A percentile compares a stretch with the other conserved stretches of the same genome.
phyloP scores from a whole-genome alignment of 805 yeast species.

The Wickerhamiella lipophila region DNA sequence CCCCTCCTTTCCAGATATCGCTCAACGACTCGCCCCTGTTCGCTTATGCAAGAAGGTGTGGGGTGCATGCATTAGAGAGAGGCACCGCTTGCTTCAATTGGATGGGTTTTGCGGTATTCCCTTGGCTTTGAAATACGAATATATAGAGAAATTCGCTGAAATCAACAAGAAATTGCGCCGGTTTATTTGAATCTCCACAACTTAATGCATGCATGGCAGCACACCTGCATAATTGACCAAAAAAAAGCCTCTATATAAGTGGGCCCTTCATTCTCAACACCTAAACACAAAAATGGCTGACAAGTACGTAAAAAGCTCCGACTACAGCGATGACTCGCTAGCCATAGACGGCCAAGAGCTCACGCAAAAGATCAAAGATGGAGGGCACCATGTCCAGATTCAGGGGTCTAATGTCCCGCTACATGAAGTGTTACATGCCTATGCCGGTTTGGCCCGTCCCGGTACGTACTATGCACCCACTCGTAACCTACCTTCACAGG shows the following conservation, averaged over 20 bases:
- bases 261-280: too few species aligned
- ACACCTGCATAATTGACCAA: too few species aligned
- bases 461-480: slow-evolving; percentile 35
- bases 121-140: background rate
- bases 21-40: background rate
- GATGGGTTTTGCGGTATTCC: too few species aligned
- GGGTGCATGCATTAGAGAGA: background rate
- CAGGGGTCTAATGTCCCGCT: slow-evolving; percentile 47
- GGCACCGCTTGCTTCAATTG: background rate
- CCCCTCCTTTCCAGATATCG: background rate
- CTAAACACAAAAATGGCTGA: background rate
- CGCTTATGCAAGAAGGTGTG: background rate
- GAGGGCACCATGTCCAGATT: slow-evolving; percentile 41
- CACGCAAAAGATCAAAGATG: background rate
- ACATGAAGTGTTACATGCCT: slow-evolving; percentile 47
- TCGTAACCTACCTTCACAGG: slow-evolving; percentile 46
- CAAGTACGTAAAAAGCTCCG: background rate
- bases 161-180: background rate
- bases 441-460: slow-evolving; percentile 45
- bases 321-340: background rate
- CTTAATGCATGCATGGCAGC: background rate
- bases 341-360: background rate
- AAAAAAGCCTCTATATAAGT: background rate
- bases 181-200: background rate
- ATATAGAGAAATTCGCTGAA: background rate